A percentile compares a stretch with the other conserved stretches of the same genome.
Conservation (phyloP, 495 filamentous ascomycete genomes). For the Trichoderma gamsii region DNA sequence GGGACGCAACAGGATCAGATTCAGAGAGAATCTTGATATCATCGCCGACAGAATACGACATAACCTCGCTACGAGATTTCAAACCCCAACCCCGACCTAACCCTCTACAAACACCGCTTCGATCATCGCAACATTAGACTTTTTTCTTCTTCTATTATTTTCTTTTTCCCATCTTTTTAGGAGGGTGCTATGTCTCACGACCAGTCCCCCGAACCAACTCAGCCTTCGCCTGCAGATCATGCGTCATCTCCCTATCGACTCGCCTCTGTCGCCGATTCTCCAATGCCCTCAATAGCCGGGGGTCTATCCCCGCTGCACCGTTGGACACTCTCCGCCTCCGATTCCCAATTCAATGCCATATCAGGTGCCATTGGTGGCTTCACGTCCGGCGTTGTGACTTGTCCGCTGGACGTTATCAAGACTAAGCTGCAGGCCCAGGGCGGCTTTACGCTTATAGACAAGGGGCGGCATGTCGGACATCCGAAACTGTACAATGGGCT, state of each 20-base stretch:
- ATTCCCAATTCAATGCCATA: slow-evolving; percentile 55
- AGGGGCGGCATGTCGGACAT: slow-evolving; percentile 40
- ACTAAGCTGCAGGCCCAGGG: slow-evolving; percentile 97
- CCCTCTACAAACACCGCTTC: not conserved
- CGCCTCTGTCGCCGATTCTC: slow-evolving; percentile 1
- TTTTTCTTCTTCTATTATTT: not conserved
- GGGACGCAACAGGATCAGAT: not conserved
- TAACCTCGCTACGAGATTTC: not conserved
- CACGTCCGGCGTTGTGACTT: slow-evolving; percentile 88
- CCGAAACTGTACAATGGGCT: slow-evolving; percentile 72
- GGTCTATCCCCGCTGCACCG: slow-evolving; percentile 50
- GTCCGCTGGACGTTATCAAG: slow-evolving; percentile 97
- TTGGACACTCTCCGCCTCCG: slow-evolving; percentile 43
- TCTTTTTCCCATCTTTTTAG: not conserved
- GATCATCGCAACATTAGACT: not conserved
- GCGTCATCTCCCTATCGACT: slow-evolving; percentile 21
- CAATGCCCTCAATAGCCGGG: slow-evolving; percentile 20
- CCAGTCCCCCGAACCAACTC: slow-evolving; percentile 24
- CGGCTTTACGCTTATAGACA: slow-evolving; percentile 51
- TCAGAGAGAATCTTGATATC: not conserved
- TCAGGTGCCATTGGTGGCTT: slow-evolving; percentile 84
- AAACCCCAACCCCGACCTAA: not conserved
- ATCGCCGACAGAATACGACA: not conserved
- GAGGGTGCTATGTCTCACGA: slow-evolving; percentile 40
- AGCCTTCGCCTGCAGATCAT: slow-evolving; percentile 36